Evolutionary conservation across 768 basidiomycete species (phyloP), one percentile per base, ranked within the genome.

Genomic region (Naganishia vaughanmartiniae): DNA sequence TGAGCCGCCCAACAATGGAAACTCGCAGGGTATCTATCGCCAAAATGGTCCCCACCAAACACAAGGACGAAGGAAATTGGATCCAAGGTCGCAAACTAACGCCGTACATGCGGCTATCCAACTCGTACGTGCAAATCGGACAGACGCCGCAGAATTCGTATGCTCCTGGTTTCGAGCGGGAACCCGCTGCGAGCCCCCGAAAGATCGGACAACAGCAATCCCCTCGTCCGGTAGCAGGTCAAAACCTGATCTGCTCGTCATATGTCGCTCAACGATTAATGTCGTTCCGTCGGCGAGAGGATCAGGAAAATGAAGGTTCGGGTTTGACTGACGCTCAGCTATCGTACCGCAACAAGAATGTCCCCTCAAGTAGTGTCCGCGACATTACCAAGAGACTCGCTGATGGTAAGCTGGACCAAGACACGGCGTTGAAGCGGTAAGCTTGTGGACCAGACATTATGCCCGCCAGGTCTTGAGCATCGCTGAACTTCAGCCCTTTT

Each of bases 1-100:
- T 58, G 57, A 58, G 31, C 57, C 54, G 28, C 7, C 54, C 54
- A 19, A 30, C 28, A 14, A 39, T 42, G 33, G 39, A 63, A 26
- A 63, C 15, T 46, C 60, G 60, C 39, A 26, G 60, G 17, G 60
- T 63, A 12, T 63, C 60, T 24, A 63, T 63, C 60, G 21, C 60
- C 11, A 45, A 6, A 9, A 34, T 30, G 2, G 42, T 63, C 1
- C 60, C 60, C 12, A 21, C 36, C 21, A 30, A 7, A 14, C 11
- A 12, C 24, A 42, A 63, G 10, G 24, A 30, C 15, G 26, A 42
- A 24, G 24, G 60, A 14, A 45, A n/a, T 46, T 21, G 24, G 60
- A 17, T 63, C 28, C 60, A 63, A 30, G 36, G 36, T 4, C 39
- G 60, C 11, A 42, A 21, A 24, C 17, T 63, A 4, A 63, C 60